Evolutionary conservation across 2,329 filamentous ascomycete genomes (phyloP).

Genomic region (Beauveria pseudobassiana): DNA sequence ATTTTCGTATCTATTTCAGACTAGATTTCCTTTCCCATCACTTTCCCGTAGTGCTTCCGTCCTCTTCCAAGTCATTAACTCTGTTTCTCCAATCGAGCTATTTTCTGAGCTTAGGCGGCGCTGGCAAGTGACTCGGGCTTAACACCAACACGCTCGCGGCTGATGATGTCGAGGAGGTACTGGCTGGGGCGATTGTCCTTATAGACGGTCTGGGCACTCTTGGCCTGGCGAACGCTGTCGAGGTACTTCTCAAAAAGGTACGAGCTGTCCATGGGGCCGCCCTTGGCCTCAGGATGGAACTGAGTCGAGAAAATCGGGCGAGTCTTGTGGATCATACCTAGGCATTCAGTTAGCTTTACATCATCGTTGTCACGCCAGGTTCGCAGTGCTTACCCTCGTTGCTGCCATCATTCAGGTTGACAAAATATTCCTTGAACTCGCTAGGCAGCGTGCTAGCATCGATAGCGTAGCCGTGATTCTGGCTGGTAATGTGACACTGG

Average conservation of each 20-base stretch:
- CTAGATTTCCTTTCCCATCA: neutral
- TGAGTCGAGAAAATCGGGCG: slow-evolving; percentile 97
- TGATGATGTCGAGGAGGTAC: slow-evolving; percentile 81
- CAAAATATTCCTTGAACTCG: slow-evolving; percentile 97
- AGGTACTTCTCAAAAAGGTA: slow-evolving; percentile 97
- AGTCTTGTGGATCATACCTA: slow-evolving; percentile 84
- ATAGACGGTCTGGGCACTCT: slow-evolving; percentile 69
- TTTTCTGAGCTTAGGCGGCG: neutral
- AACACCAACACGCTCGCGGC: slow-evolving; percentile 92
- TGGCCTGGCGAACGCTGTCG: slow-evolving; percentile 82
- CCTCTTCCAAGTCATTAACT: neutral
- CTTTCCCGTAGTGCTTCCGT: neutral
- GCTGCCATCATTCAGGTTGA: slow-evolving; percentile 94
- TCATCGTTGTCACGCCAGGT: neutral
- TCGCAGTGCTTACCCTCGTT: slow-evolving; percentile 64
- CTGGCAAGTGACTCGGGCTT: slow-evolving; percentile 38
- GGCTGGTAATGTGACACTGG: slow-evolving; percentile 95
- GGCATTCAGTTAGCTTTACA: slow-evolving; percentile 1
- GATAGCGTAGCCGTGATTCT: slow-evolving; percentile 97
- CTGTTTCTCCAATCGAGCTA: neutral
- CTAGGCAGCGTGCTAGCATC: slow-evolving; percentile 72
- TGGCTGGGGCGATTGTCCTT: slow-evolving; percentile 84
- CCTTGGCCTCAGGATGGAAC: slow-evolving; percentile 98
- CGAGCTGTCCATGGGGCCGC: slow-evolving; percentile 88
- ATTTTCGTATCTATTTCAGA: neutral